Evolutionary conservation across 2,329 filamentous ascomycete species (phyloP), one percentile per base, ranked within the genome.

Genomic region (Dactylellina sp.): DNA sequence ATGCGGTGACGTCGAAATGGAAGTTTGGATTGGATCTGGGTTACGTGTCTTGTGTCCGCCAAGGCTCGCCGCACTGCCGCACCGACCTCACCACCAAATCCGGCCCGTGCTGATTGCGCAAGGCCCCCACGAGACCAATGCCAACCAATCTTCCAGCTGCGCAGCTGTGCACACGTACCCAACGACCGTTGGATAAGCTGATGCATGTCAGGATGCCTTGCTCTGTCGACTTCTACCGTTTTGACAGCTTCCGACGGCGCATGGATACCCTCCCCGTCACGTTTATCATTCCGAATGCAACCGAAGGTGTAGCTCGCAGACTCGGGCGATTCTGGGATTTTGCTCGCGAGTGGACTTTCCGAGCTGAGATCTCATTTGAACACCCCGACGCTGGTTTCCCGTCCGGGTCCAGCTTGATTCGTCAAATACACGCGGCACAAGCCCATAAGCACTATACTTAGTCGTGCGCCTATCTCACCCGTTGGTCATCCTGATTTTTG

Each of bases 31-130:
- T 25, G 25, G 44, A 60, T 46, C 22, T 62, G 64, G 64, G 25
- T 70, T 61, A 70, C 64, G 64, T 70, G 64, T 70, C 64, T 70
- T 70, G 64, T 61, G 64, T 11, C 14, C 11, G 53, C 46, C 46
- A 57, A 66, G 32, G 47, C 24, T 16, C 32, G 40, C 39, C 61
- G 40, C 49, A 59, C 11, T 18, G 39, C 53, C 22, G 35, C 46
- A 44, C 22, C 47, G 16, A 24, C 20, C 24, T 25, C 53, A 46
- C 39, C 37, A 44, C 12, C 1, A 40, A 12, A 40, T 3, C 35
- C 53, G 12, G 28, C 5, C 28, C 28, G 28, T 32, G 28, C 28
- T 16, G 3, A 47, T 47, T 16, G 44, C 44, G 44, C 16, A 47
- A 32, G 28, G n/a, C n/a, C n/a, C n/a, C n/a, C n/a, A n/a, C 28